Evolutionary conservation across 768 basidiomycete species (phyloP).

Genomic region (Asterophora lycoperdoides): DNA sequence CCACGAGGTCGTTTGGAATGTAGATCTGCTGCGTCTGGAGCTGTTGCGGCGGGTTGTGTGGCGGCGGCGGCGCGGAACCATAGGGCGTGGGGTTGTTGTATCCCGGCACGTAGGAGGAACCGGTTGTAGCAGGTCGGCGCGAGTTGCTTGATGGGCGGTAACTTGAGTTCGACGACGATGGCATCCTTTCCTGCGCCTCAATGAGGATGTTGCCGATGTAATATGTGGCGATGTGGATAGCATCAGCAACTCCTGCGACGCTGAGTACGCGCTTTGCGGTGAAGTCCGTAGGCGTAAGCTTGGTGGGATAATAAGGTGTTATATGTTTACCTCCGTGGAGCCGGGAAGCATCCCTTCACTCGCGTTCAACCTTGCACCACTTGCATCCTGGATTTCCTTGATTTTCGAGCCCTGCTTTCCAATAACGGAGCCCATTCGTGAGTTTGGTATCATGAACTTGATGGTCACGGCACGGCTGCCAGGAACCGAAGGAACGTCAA

Average conservation of each 20-base stretch:
- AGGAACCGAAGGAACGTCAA: slow-evolving; percentile 95
- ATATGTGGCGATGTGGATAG: slow-evolving; percentile 98
- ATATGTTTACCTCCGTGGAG: slow-evolving; percentile 83
- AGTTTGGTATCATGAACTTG: slow-evolving; percentile 99
- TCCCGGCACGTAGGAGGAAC: slow-evolving; percentile 72
- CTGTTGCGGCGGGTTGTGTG: slow-evolving; percentile 64
- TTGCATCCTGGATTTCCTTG: slow-evolving; percentile 99
- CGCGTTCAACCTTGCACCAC: slow-evolving; percentile 92
- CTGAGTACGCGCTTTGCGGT: slow-evolving; percentile 82
- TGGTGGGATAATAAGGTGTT: slow-evolving; percentile 7
- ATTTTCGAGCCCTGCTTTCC: slow-evolving; percentile 98
- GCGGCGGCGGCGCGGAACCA: slow-evolving; percentile 29
- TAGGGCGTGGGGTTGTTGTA: slow-evolving; percentile 52
- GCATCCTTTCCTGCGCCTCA: slow-evolving; percentile 84
- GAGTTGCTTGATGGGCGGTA: slow-evolving; percentile 67
- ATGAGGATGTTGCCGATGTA: slow-evolving; percentile 98
- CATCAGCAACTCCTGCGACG: slow-evolving; percentile 97
- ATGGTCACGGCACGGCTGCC: slow-evolving; percentile 98
- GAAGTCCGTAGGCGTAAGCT: slow-evolving; percentile 14
- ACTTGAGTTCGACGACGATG: slow-evolving; percentile 56
- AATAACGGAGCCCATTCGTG: slow-evolving; percentile 98
- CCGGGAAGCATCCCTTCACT: slow-evolving; percentile 98
- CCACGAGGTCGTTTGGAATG: slow-evolving; percentile 96
- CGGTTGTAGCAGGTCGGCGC: slow-evolving; percentile 38
- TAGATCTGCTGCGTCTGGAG: slow-evolving; percentile 97